Evolutionary conservation across 2,329 filamentous ascomycete genomes (phyloP).

Genomic region (Chaetomium globosum): DNA sequence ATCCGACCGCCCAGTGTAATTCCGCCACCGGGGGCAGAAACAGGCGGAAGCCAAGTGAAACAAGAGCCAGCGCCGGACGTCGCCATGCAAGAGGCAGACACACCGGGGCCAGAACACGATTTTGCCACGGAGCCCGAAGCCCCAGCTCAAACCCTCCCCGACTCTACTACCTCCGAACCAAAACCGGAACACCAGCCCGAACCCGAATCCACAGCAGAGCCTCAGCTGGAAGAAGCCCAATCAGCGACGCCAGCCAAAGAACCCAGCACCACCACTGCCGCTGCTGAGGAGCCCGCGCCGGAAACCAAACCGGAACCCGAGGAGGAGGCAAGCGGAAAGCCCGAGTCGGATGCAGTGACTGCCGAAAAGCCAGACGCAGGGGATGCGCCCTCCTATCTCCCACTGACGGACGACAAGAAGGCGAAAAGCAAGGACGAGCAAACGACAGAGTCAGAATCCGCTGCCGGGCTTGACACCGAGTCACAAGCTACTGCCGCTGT

Average conservation of each 20-base stretch:
- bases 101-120: slow-evolving; percentile 22
- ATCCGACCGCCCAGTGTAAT: slow-evolving; percentile 34
- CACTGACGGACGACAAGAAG: slow-evolving; percentile 18
- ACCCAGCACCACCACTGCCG: background rate
- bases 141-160: background rate
- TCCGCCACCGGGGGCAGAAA: slow-evolving; percentile 22
- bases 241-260: background rate
- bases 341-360: background rate
- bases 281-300: background rate
- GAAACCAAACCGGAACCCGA: background rate
- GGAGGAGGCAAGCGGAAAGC: background rate
- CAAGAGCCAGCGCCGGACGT: background rate
- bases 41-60: slow-evolving; percentile 6
- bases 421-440: background rate
- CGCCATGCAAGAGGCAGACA: background rate
- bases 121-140: slow-evolving; percentile 16
- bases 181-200: background rate
- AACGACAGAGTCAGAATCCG: slow-evolving; percentile 24
- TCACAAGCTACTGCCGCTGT: background rate
- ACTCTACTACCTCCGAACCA: slow-evolving; percentile 1
- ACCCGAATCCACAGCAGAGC: background rate
- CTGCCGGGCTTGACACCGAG: background rate
- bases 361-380: background rate
- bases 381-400: background rate
- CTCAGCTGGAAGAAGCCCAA: background rate